Evolutionary conservation across 169 alveolate species (phyloP), one percentile per base, ranked within the genome.

Genomic region (Babesia sp.): DNA sequence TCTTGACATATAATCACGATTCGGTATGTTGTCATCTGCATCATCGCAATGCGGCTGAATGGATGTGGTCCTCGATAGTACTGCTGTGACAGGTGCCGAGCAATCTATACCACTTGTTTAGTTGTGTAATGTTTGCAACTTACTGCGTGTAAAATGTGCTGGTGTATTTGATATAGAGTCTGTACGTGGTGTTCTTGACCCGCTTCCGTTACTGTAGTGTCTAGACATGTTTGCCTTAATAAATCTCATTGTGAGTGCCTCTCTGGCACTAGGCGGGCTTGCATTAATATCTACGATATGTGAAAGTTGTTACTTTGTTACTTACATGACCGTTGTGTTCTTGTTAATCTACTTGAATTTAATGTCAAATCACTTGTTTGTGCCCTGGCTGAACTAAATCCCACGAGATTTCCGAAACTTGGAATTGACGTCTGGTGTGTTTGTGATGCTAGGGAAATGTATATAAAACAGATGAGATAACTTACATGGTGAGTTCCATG

Each of bases 241-340:
- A 50, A 64, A 64, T 16, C 74, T 59, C 74, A 64, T 46, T 9
- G 74, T 50, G 22, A 64, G 74, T 33, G 74, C 61, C 24, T 64
- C 74, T 36, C 74, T 45, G 1, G 74, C 61, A 36, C 61, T 64
- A 28, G 74, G 74, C 22, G 74, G 74, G 53, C 61, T 64, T n/a
- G 61, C 74, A 14, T 64, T 64, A 26, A 64, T 64, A 37, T 64
- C 74, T 64, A 34, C 34, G 37, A 9, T 0, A 3, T 0, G 2
- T 33, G 11, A 18, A 11, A 16, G 2, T 26, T 33, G 16, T 7
- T 33, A 46, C 11, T 12, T 22, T 2, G 9, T 46, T 1, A 1
- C 74, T 33, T 64, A 64, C 74, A 64, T 1, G 74, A 64, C 0
- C 74, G 59, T 37, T 64, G 74, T 22, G 74, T 64, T 7, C 74